phyloP scores from a whole-genome alignment of 305 asterid species.

The Solanum hybrid region DNA sequence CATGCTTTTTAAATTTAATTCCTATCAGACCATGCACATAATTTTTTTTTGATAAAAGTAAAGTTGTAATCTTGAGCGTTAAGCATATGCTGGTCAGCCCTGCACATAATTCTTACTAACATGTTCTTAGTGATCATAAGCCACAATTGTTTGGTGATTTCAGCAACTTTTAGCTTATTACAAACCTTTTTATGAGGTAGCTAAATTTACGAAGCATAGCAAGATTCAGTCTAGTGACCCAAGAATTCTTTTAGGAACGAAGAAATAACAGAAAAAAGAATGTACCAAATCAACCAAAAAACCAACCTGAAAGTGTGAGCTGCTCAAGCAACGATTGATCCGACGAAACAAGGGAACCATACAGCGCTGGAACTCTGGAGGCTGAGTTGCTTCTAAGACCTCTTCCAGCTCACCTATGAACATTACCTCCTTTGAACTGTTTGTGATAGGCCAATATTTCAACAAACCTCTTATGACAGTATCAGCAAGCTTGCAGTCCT shows the following conservation, averaged over 20 bases:
- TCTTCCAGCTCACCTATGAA: slow-evolving; percentile 57
- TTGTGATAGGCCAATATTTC: slow-evolving; percentile 57
- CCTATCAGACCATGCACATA: not conserved
- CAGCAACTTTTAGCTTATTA: not conserved
- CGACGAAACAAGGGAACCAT: slow-evolving; percentile 50
- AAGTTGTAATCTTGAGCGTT: not conserved
- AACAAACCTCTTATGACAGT: slow-evolving; percentile 42
- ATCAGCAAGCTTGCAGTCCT: slow-evolving; percentile 48
- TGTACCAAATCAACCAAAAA: not conserved
- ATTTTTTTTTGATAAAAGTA: not conserved
- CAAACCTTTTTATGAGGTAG: not conserved
- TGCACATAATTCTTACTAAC: not conserved
- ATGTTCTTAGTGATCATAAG: not conserved
- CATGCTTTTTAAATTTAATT: not conserved
- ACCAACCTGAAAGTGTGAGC: slow-evolving; percentile 55
- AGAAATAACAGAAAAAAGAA: not conserved
- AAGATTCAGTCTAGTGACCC: not conserved
- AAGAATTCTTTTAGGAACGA: not conserved
- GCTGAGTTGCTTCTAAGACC: slow-evolving; percentile 45
- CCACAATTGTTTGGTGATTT: not conserved
- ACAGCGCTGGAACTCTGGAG: slow-evolving; percentile 43
- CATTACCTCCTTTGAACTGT: slow-evolving; percentile 55
- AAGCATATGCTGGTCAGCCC: not conserved
- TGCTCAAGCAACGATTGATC: slow-evolving; percentile 41
- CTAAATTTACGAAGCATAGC: not conserved